Base-by-base conservation (phyloP, 176 grass and related monocot genomes). In the Zoysia japonica region DNA sequence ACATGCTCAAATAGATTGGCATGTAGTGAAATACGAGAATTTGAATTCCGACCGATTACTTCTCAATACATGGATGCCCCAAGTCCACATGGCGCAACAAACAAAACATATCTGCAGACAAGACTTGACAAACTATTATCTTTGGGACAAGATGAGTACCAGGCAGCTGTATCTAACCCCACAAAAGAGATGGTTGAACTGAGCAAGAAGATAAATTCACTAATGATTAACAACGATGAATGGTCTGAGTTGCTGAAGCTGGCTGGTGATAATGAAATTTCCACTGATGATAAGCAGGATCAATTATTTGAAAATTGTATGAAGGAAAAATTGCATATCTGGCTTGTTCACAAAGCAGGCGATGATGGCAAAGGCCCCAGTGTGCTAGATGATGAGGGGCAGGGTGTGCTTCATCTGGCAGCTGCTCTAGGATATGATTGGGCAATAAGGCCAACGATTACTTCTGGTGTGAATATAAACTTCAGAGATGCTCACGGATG, bases 1-100 rank as follows among this genome's bases (percentile, higher is more conserved):
- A 97, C 95, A 68, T 88, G 91, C 63, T 91, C 90, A 48, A 92
- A 97, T 83, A 88, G 91, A 72, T 78, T 94, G 67, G 91, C 95
- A 42, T 92, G 95, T 74, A 97, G 95, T 16, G 95, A 97, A 85
- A 68, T 94, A 65, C 95, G 91, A 11, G 95, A 97, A 81, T 97
- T 97, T 87, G 95, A 97, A 62, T 97, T 88, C 63, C 83, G 80
- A 74, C 70, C 87, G 79, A 77, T 49, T 83, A 78, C 83, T 80
- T 67, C 88, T 68, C 84, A 83, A n/a, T 75, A 81, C 59, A 86
- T 93, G 85, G 86, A 97, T 65, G 87, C 54, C 73, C 80, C 86
- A 75, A 77, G 80, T 90, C 85, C 90, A 55, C 67, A 78, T 87
- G 72, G 68, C 71, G 20, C 81, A 64, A 72, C 72, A 57, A 87